Evolutionary conservation across 2,329 filamentous ascomycete species (phyloP).

Genomic region (Colletotrichum gloeosporioides): DNA sequence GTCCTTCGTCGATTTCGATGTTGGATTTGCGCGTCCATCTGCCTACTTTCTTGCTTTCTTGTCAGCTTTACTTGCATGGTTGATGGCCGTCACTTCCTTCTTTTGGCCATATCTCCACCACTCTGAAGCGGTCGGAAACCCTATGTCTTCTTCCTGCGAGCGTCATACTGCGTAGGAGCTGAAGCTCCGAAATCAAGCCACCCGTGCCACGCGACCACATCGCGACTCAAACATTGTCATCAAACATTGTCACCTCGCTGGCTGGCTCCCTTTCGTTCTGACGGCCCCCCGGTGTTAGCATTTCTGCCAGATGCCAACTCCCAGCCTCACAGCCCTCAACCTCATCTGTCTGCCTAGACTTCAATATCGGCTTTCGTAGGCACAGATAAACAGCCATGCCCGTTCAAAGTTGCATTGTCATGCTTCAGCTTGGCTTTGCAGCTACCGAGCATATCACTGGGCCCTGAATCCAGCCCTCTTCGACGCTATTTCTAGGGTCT

Average conservation of each 20-base stretch:
- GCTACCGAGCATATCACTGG: neutral
- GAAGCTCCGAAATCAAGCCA: slow-evolving; percentile 8
- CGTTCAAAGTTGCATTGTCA: neutral
- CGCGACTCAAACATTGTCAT: neutral
- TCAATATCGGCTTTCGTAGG: neutral
- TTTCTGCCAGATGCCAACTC: neutral
- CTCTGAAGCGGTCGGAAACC: slow-evolving; percentile 6
- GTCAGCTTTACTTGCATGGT: neutral
- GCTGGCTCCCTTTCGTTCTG: neutral
- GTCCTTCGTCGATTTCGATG: slow-evolving; percentile 2
- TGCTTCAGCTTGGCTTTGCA: neutral
- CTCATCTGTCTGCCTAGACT: neutral
- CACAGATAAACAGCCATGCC: neutral
- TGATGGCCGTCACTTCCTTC: neutral
- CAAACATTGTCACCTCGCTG: too few species aligned
- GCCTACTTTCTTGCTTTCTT: slow-evolving; percentile 15
- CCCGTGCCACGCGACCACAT: neutral
- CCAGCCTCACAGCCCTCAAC: neutral
- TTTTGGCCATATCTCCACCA: slow-evolving; percentile 2
- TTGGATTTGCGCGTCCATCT: neutral
- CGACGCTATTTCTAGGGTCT: neutral
- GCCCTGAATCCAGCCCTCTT: neutral
- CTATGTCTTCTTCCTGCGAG: neutral
- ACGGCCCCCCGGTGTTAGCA: neutral
- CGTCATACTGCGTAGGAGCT: slow-evolving; percentile 1